These are phyloP conservation scores for Perkinsela sp. DNA, from an alignment of 208 protist species.

Conservation along the genomic window DNA sequence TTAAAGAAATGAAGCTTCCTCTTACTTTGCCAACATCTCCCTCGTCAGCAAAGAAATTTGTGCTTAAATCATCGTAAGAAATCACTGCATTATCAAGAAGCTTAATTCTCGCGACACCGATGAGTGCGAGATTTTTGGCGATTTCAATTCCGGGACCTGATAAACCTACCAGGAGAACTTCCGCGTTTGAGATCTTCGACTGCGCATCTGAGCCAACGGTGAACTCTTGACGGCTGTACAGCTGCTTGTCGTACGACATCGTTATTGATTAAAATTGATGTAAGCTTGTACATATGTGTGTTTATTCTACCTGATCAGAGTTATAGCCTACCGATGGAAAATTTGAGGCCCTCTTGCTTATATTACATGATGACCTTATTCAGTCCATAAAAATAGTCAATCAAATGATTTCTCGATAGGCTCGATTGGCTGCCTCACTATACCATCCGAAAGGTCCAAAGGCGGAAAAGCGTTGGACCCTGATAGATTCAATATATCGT, in stretches of 20 bases:
- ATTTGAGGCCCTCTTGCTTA: not conserved
- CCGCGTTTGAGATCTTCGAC: constrained; percentile 33
- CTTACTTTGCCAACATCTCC: constrained; percentile 24
- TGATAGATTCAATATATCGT: not conserved
- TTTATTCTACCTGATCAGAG: too few relatives aligned
- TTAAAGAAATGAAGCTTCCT: constrained; percentile 13
- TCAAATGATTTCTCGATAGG: not conserved
- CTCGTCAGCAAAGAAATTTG: constrained; percentile 36
- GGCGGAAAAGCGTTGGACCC: not conserved
- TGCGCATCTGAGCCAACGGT: constrained; percentile 59
- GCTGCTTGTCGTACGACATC: constrained; percentile 11
- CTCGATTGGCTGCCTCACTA: not conserved
- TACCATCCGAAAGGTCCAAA: not conserved
- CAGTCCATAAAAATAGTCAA: too few relatives aligned
- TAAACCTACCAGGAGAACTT: constrained; percentile 50
- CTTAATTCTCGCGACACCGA: constrained; percentile 29
- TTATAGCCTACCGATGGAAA: too few relatives aligned
- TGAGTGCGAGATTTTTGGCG: constrained; percentile 59
- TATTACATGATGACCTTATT: not conserved
- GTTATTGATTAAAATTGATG: too few relatives aligned
- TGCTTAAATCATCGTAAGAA: constrained; percentile 22
- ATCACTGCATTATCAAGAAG: constrained; percentile 19
- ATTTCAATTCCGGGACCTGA: constrained; percentile 49
- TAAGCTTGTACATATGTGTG: too few relatives aligned
- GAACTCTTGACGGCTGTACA: constrained; percentile 72